Evolutionary conservation across 2,329 filamentous ascomycete genomes (phyloP).

Genomic region (Scytalidium lignicola): DNA sequence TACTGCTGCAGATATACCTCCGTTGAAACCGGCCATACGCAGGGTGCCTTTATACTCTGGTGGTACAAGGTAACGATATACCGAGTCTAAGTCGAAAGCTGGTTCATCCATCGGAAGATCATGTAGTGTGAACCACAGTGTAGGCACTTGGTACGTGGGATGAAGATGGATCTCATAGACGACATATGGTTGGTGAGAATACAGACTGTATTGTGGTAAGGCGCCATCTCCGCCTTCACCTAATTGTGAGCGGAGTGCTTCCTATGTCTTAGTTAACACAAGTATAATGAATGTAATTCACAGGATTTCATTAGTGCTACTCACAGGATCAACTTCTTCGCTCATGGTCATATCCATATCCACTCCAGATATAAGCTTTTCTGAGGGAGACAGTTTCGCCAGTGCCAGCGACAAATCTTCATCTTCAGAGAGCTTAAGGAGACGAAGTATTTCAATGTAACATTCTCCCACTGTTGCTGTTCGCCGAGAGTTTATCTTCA

Average conservation of each 20-base stretch:
- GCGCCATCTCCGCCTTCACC: neutral
- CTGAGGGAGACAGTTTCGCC: constrained; percentile 13
- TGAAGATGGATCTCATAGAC: constrained; percentile 71
- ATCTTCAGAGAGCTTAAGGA: constrained; percentile 21
- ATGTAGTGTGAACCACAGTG: constrained; percentile 69
- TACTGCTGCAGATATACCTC: constrained; percentile 73
- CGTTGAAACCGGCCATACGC: constrained; percentile 57
- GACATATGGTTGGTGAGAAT: constrained; percentile 36
- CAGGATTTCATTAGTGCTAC: constrained; percentile 2
- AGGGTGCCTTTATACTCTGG: constrained; percentile 57
- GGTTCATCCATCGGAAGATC: constrained; percentile 50
- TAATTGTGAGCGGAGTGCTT: constrained; percentile 13
- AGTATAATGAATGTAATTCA: neutral
- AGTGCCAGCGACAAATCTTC: constrained; percentile 23
- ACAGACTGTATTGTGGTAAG: constrained; percentile 18
- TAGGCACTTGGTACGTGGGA: constrained; percentile 68
- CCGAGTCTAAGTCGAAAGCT: constrained; percentile 58
- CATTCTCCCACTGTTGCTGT: constrained; percentile 20
- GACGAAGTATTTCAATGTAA: constrained; percentile 26
- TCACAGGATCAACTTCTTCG: constrained; percentile 25
- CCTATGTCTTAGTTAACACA: constrained; percentile 12
- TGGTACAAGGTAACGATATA: constrained; percentile 68
- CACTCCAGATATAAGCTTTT: constrained; percentile 1
- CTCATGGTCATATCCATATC: constrained; percentile 21
- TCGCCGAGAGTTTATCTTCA: constrained; percentile 47